A percentile compares a stretch with the other conserved stretches of the same genome.
phyloP scores from a whole-genome alignment of 2,329 filamentous ascomycete species.

The Aspergillus udagawae region DNA sequence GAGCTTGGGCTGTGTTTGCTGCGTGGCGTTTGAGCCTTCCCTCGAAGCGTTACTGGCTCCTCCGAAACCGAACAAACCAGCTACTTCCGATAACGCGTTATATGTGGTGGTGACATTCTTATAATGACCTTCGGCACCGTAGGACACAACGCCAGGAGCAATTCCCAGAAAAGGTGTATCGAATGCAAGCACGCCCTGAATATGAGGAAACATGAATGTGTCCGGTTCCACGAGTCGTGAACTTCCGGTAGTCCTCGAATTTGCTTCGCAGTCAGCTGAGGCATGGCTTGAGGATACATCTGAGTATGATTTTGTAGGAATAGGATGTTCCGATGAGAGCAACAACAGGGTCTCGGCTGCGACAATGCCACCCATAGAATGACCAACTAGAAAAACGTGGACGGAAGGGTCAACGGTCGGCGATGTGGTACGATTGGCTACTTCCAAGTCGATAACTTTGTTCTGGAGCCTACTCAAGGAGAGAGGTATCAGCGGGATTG shows the following conservation, averaged over 20 bases:
- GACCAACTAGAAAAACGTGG: slow-evolving; percentile 74
- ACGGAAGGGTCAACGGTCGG: slow-evolving; percentile 85
- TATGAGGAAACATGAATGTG: slow-evolving; percentile 82
- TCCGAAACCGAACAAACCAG: slow-evolving; percentile 62
- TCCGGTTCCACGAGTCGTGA: slow-evolving; percentile 25
- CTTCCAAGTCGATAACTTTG: slow-evolving; percentile 91
- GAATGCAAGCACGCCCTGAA: slow-evolving; percentile 86
- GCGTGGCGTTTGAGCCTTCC: slow-evolving; percentile 6
- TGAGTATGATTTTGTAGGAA: slow-evolving; percentile 30
- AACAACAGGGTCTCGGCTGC: slow-evolving; percentile 82
- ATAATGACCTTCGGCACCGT: slow-evolving; percentile 76
- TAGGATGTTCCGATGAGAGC: slow-evolving; percentile 63
- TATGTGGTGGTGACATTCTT: slow-evolving; percentile 68
- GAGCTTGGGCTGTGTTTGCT: slow-evolving; percentile 14
- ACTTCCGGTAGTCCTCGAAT: slow-evolving; percentile 9
- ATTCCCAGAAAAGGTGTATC: slow-evolving; percentile 77
- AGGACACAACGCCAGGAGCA: slow-evolving; percentile 47
- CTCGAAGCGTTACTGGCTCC: slow-evolving; percentile 30
- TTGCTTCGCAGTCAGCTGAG: not conserved
- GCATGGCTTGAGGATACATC: slow-evolving; percentile 14
- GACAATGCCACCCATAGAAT: slow-evolving; percentile 92
- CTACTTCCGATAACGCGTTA: slow-evolving; percentile 62
- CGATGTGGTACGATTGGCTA: slow-evolving; percentile 71
- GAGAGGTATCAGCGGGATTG: not conserved
- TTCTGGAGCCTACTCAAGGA: slow-evolving; percentile 66